Evolutionary conservation across 148 eudicot genomes (phyloP), one percentile per base, ranked within the genome.

Genomic region (Rhododendron henanense): DNA sequence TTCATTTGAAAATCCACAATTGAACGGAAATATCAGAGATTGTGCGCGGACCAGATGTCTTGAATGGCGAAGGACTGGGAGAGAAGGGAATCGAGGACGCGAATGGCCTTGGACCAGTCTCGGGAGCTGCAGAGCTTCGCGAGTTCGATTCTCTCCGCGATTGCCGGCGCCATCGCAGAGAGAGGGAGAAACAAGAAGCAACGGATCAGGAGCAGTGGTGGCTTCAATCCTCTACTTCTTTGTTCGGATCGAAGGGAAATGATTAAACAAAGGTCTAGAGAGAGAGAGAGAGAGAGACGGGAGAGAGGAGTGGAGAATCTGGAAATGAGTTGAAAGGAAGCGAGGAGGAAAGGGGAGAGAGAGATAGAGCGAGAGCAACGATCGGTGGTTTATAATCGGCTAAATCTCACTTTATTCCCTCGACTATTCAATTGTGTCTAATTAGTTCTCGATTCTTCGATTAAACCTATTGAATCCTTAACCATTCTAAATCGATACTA

Each of bases 31-130:
- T 13, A 15, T 25, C 51, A n/a, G 67, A 81, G 13, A 48, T 81
- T 57, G 79, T 28, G 83, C 19, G 61, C 57, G 47, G 55, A 96
- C 99, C 99, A 95, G 91, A 97, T 88, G 89, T 97, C 99, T 87
- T 94, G 99, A 85, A 93, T 89, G 81, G 90, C 63, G 82, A 87
- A 92, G 79, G 98, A 92, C 41, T 91, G 87, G 50, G 94, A 85
- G 35, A 97, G 90, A 39, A 96, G 91, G 25, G 98, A 94, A 89
- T 97, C 98, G 85, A 97, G 95, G 85, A 95, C 85, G 83, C 99
- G 98, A 91, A 97, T 97, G 28, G 99, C 99, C 85, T 97, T 97
- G 31, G 95, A 93, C 99, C 99, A 97, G 87, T 97, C 97, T 48
- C 94, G 91, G 35, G 95, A 92, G 90, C 91, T 85, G 89, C 98